Evolutionary conservation across 208 protist species (phyloP).

Genomic region (Trypanosoma rangeli): DNA sequence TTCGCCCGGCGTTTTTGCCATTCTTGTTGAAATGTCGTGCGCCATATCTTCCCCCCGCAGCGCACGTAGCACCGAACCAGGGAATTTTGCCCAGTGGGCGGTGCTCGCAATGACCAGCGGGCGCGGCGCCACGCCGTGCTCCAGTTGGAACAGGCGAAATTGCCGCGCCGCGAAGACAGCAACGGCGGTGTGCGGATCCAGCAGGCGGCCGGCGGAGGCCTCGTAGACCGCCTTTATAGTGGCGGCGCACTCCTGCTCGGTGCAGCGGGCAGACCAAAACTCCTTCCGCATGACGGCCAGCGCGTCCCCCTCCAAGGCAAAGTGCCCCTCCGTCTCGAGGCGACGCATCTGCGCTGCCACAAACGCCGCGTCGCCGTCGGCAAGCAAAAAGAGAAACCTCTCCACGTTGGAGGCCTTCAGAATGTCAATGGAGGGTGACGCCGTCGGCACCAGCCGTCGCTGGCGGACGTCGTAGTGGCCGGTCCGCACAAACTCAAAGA

Average conservation of each 20-base stretch:
- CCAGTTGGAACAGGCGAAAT: slow-evolving; percentile 44
- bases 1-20: background rate
- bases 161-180: slow-evolving; percentile 67
- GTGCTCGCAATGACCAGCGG: slow-evolving; percentile 74
- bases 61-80: slow-evolving; percentile 69
- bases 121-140: slow-evolving; percentile 24
- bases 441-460: slow-evolving; percentile 48
- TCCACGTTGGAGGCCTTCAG: slow-evolving; percentile 96
- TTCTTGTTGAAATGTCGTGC: slow-evolving; percentile 7
- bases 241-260: slow-evolving; percentile 70
- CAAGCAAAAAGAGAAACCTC: slow-evolving; percentile 92
- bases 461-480: slow-evolving; percentile 82
- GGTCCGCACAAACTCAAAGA: slow-evolving; percentile 90
- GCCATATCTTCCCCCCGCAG: slow-evolving; percentile 49
- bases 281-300: slow-evolving; percentile 44
- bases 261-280: slow-evolving; percentile 72
- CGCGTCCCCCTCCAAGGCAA: slow-evolving; percentile 52
- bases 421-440: slow-evolving; percentile 92
- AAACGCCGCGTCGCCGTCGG: slow-evolving; percentile 62
- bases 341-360: slow-evolving; percentile 64
- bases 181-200: slow-evolving; percentile 89
- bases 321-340: slow-evolving; percentile 62
- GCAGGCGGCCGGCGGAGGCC: slow-evolving; percentile 36
- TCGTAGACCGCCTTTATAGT: slow-evolving; percentile 74
- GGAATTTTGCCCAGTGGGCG: slow-evolving; percentile 89